Evolutionary conservation across 495 filamentous ascomycete species (phyloP), one percentile per base, ranked within the genome.

Genomic region (Talaromyces borbonicus): DNA sequence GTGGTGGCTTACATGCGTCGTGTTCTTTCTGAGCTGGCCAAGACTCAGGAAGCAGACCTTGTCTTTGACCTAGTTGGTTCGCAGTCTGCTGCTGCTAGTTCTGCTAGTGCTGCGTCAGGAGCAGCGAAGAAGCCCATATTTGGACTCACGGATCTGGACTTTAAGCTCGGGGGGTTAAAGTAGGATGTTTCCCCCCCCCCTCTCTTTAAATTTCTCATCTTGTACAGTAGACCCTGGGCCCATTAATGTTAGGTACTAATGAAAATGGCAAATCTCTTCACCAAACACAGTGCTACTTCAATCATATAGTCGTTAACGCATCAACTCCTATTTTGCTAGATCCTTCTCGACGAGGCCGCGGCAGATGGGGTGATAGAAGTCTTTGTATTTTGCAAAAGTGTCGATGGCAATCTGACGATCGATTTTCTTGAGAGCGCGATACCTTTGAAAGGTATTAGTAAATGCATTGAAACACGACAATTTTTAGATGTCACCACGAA

Each of bases 361-460:
- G 56, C 90, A 95, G 51, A 96, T 98, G 9, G 92, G 92, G 61
- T 96, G 90, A 59, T 98, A 98, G 55, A 96, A 98, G 41, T 84
- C 79, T 52, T 75, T 84, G 53, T 95, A 80, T 68, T 83, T 83
- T 69, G 86, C 72, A 55, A 95, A 95, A 1, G 90, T 95, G 59
- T 77, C 71, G 32, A 87, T 52, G 6, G 92, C 90, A 56, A 94
- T 60, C 23, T 78, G 63, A 24, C 77, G 69, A 66, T 95, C 83
- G 2, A 82, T 73, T 53, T 79, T 77, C 52, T 81, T 81, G 52
- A 97, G 65, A 46, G 74, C 67, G 50, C 80, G 75, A 67, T 79
- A 92, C 48, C 71, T n/a, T n/a, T n/a, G n/a, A n/a, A n/a, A n/a
- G n/a, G n/a, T n/a, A n/a, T n/a, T n/a, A n/a, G n/a, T n/a, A n/a